Evolutionary conservation across 371 early-diverging fungal genomes (phyloP).

Genomic region (Catenaria anguillulae): DNA sequence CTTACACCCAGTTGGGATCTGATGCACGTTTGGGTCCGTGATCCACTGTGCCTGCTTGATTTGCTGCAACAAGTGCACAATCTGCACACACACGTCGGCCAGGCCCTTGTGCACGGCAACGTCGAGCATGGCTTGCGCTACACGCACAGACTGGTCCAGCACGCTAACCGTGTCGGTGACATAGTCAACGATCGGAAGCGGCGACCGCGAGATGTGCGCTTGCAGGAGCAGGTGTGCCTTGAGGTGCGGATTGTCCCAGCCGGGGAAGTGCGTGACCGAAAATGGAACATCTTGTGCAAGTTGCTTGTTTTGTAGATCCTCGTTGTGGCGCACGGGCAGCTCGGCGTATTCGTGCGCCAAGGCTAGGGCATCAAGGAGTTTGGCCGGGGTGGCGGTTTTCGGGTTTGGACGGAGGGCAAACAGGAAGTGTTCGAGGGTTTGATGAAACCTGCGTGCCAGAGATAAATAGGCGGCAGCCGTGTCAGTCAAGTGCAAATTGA

Average conservation of each 20-base stretch:
- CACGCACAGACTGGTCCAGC: slow-evolving; percentile 77
- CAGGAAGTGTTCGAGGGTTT: slow-evolving; percentile 54
- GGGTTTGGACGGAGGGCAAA: slow-evolving; percentile 19
- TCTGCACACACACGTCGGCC: slow-evolving; percentile 39
- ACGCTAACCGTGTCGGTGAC: slow-evolving; percentile 82
- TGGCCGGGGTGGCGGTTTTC: slow-evolving; percentile 25
- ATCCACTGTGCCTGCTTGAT: slow-evolving; percentile 81
- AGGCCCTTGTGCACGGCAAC: slow-evolving; percentile 53
- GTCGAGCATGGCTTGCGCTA: slow-evolving; percentile 82
- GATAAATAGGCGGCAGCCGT: too few species aligned
- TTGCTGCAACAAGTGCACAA: slow-evolving; percentile 64
- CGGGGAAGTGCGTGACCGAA: slow-evolving; percentile 24
- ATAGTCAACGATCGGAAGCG: slow-evolving; percentile 67
- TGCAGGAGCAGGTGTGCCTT: slow-evolving; percentile 82
- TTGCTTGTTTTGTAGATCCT: slow-evolving; percentile 66
- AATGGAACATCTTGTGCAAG: slow-evolving; percentile 46
- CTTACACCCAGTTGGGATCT: slow-evolving; percentile 42
- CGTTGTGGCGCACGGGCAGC: slow-evolving; percentile 81
- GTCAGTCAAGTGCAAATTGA: too few species aligned
- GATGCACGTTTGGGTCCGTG: slow-evolving; percentile 48
- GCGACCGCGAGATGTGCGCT: slow-evolving; percentile 55
- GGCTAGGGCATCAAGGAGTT: slow-evolving; percentile 51
- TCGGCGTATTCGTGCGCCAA: slow-evolving; percentile 75
- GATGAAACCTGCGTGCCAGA: too few species aligned
- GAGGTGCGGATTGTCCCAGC: slow-evolving; percentile 64